Base-by-base conservation (phyloP, 176 grass and related monocot genomes). In the Rhynchospora tenuis region DNA sequence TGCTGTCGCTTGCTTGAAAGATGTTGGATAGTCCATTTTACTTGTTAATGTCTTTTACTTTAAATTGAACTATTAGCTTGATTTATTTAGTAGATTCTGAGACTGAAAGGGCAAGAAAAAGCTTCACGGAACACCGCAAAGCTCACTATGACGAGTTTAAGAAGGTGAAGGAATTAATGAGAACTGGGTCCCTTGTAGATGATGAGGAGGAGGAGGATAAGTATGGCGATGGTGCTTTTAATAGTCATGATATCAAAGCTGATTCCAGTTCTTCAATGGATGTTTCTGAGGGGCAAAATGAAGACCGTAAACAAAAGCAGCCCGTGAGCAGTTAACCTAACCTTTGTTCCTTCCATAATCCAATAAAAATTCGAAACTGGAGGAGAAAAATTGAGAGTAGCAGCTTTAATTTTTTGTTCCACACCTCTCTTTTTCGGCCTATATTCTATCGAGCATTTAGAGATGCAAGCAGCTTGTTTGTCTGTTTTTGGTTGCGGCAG, bases 61-160 rank as follows among this genome's bases (percentile, higher is more conserved):
- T 16, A 55, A 27, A 24, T 54, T 78, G 10, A 59, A 85, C 28
- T 88, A 20, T 38, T 38, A 38, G 0, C 22, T 48, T 72, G 31
- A 23, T 48, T n/a, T 91, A 43, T 43, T 59, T 51, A 26, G 78
- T 66, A 89, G 88, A 89, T 70, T 78, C 88, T 51, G 88, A 83
- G 38, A 48, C 73, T 56, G 73, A 77, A 48, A 77, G 50, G 31
- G 16, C 67, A 15, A 89, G 92, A 60, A 27, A 93, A 82, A 94
- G 90, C 84, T 97, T 97, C 84, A 94, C 88, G 52, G 94, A 93
- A 46, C 91, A 91, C 52, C 79, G 91, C 48, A 93, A 89, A 81
- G 89, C 73, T 86, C 91, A 97, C 83, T 97, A 97, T 7, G 85
- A 97, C 59, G 91, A 97, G 59, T 97, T 86, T 60, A 87, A n/a